Conservation (phyloP, 352 stramenopile genomes). For the Phytophthora chlamydospora region DNA sequence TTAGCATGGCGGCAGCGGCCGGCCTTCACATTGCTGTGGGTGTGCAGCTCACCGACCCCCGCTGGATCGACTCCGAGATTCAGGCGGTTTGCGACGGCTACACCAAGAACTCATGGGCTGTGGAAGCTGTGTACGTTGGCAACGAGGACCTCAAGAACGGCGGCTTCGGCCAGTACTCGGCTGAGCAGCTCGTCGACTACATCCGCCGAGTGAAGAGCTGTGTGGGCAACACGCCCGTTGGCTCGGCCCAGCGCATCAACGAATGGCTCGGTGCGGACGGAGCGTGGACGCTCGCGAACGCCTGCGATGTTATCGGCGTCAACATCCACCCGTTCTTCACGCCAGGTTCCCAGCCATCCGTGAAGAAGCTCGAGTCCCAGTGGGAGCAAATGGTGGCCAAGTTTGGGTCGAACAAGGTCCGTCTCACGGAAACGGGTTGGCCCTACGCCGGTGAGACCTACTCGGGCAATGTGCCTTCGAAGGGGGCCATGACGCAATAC, state of each 20-base stretch:
- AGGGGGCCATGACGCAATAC: conserved; percentile 44
- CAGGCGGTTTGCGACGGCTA: conserved; percentile 57
- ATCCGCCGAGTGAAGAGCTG: conserved; percentile 57
- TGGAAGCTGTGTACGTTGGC: conserved; percentile 73
- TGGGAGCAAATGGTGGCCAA: conserved; percentile 48
- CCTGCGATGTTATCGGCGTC: conserved; percentile 41
- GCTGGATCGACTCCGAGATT: conserved; percentile 50
- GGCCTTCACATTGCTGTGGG: conserved; percentile 63
- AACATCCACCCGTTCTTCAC: conserved; percentile 60
- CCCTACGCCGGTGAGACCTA: conserved; percentile 42
- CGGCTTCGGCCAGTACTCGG: conserved; percentile 40
- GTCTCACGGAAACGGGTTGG: conserved; percentile 65
- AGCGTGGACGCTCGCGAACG: conserved; percentile 40
- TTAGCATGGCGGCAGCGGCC: conserved; percentile 44
- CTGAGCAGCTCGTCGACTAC: conserved; percentile 43
- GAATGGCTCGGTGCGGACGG: conserved; percentile 51
- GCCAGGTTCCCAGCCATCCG: conserved; percentile 28
- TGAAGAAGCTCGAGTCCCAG: conserved; percentile 58
- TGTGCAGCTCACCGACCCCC: conserved; percentile 56
- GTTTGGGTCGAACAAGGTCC: conserved; percentile 43
- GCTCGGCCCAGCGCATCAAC: conserved; percentile 70
- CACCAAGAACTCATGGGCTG: conserved; percentile 30
- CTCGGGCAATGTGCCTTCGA: conserved; percentile 43
- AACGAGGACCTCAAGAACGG: conserved; percentile 73
- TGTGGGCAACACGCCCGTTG: conserved; percentile 57